Evolutionary conservation across 2,329 filamentous ascomycete genomes (phyloP).

Genomic region (Aspergillus cejpii): DNA sequence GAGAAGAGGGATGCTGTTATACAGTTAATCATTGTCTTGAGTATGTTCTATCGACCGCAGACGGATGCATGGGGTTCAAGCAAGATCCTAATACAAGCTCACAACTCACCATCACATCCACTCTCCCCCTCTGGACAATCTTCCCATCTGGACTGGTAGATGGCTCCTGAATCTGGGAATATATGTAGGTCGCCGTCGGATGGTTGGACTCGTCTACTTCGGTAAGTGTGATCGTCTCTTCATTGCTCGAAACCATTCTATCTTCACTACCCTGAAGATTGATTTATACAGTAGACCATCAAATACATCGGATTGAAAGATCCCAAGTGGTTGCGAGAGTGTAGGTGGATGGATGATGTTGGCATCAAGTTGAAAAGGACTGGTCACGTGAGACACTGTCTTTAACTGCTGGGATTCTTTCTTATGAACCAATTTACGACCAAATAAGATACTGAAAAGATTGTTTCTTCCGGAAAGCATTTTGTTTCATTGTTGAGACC

Average conservation of each 20-base stretch:
- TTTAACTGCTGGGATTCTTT: background rate
- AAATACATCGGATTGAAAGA: background rate
- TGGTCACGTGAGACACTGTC: background rate
- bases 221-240: constrained; percentile 22
- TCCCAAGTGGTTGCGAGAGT: too few relatives aligned
- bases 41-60: background rate
- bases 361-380: background rate
- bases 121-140: constrained; percentile 26
- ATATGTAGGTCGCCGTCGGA: constrained; percentile 46
- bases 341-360: background rate
- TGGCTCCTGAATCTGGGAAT: constrained; percentile 26
- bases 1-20: constrained; percentile 14
- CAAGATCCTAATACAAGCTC: background rate
- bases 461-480: background rate
- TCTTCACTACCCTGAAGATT: too few relatives aligned
- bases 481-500: background rate
- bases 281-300: background rate
- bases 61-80: too few relatives aligned
- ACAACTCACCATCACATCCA: constrained; percentile 41
- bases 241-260: constrained; percentile 13
- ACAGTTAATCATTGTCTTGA: background rate
- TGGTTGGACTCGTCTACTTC: constrained; percentile 48
- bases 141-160: constrained; percentile 1
- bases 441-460: too few relatives aligned
- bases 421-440: background rate